Evolutionary conservation across 768 basidiomycete genomes (phyloP).

Genomic region (Sutorius australiensis): DNA sequence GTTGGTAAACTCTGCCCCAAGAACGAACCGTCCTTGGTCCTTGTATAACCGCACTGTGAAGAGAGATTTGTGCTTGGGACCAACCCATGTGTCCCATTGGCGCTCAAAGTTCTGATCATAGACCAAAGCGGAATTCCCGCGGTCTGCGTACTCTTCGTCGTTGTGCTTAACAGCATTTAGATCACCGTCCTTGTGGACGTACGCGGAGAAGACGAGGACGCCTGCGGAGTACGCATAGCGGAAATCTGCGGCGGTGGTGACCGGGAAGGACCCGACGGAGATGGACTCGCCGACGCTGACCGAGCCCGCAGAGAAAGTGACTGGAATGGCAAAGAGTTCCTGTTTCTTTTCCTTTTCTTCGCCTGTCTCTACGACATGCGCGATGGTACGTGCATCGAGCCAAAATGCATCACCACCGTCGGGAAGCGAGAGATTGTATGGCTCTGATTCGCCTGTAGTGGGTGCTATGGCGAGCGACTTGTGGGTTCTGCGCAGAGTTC

Average conservation of each 20-base stretch:
- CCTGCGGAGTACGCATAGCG: constrained; percentile 54
- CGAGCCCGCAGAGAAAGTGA: constrained; percentile 40
- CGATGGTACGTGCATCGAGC: constrained; percentile 69
- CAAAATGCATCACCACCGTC: constrained; percentile 78
- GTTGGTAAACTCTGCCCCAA: constrained; percentile 52
- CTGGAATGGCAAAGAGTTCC: constrained; percentile 56
- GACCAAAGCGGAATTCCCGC: constrained; percentile 68
- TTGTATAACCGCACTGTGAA: constrained; percentile 62
- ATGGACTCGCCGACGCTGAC: constrained; percentile 36
- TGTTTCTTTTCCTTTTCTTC: constrained; percentile 47
- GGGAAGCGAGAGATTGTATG: constrained; percentile 55
- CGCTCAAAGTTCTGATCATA: constrained; percentile 67
- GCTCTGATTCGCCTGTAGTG: constrained; percentile 46
- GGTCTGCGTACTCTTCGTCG: constrained; percentile 67
- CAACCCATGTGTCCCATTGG: constrained; percentile 81
- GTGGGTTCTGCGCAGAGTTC: constrained; percentile 49
- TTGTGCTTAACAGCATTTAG: constrained; percentile 63
- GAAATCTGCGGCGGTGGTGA: constrained; percentile 67
- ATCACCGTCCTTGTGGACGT: constrained; percentile 74
- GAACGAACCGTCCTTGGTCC: constrained; percentile 47
- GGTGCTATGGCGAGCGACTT: constrained; percentile 64
- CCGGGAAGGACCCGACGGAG: constrained; percentile 63
- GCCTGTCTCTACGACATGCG: constrained; percentile 53
- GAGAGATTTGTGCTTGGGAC: constrained; percentile 65
- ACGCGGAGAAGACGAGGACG: constrained; percentile 79